Conservation (phyloP, 208 protist genomes). For the Crithidia fasciculata region DNA sequence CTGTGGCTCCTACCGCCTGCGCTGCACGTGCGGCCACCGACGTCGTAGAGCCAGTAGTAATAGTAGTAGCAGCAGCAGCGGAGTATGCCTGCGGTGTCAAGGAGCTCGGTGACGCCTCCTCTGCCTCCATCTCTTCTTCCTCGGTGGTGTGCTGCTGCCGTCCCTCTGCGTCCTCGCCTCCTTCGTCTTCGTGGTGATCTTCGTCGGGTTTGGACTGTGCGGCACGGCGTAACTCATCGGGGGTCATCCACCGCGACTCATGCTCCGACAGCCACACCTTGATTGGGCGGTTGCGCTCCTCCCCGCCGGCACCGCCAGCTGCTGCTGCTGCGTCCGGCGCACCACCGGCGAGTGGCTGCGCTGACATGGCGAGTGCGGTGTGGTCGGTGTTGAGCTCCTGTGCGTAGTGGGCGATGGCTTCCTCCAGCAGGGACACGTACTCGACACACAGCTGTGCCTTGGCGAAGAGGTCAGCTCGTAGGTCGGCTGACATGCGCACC, state of each 20-base stretch:
- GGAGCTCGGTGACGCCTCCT: too few species aligned
- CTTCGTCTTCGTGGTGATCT: neutral
- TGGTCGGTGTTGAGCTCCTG: constrained; percentile 43
- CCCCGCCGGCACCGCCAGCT: neutral
- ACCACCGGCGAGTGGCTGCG: constrained; percentile 16
- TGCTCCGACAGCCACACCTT: constrained; percentile 69
- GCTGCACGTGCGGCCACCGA: constrained; percentile 3
- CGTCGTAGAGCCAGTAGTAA: too few species aligned
- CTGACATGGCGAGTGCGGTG: neutral
- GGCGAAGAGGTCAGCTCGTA: constrained; percentile 58
- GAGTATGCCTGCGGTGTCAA: too few species aligned
- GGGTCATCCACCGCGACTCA: constrained; percentile 63
- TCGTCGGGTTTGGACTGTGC: constrained; percentile 1
- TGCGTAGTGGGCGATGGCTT: constrained; percentile 45
- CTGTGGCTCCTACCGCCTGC: constrained; percentile 20
- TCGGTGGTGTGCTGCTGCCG: neutral
- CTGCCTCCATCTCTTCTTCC: constrained; percentile 8
- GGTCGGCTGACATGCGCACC: constrained; percentile 51
- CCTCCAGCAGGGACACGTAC: constrained; percentile 70
- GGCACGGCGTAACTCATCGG: constrained; percentile 30
- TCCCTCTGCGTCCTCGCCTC: constrained; percentile 10
- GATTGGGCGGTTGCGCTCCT: neutral
- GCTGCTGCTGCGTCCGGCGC: neutral
- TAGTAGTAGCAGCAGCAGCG: too few species aligned
- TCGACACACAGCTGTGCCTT: constrained; percentile 77